Evolutionary conservation across 345 rosid genomes (phyloP).

Genomic region (Draba incana): DNA sequence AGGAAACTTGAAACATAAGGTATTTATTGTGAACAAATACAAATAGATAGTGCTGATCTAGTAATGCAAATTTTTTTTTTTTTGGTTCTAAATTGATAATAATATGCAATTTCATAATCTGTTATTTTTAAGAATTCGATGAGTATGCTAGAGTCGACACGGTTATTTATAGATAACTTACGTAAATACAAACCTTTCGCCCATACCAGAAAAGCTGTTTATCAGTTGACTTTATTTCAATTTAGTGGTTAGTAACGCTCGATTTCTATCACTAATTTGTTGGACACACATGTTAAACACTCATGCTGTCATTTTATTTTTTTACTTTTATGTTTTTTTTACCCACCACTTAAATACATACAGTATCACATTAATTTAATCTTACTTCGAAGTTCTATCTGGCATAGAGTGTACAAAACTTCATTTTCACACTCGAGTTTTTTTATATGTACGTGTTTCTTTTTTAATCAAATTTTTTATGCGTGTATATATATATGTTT

Average conservation of each 20-base stretch:
- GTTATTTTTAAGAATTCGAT: background rate
- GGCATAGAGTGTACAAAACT: constrained; percentile 3
- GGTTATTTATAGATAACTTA: no score
- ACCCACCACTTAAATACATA: constrained; percentile 18
- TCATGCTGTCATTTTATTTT: constrained; percentile 38
- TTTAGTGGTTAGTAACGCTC: constrained; percentile 35
- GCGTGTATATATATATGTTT: no score
- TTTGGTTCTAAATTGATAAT: no score
- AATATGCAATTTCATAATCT: no score
- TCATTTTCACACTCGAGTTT: constrained; percentile 8
- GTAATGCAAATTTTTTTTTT: no score
- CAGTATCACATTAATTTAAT: background rate
- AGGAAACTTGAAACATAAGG: constrained; percentile 18
- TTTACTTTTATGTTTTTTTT: no score
- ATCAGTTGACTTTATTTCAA: background rate
- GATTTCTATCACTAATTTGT: constrained; percentile 15
- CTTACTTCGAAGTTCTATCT: background rate
- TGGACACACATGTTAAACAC: constrained; percentile 39
- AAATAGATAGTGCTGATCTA: background rate
- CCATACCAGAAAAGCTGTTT: no score
- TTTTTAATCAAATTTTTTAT: no score
- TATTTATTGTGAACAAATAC: background rate
- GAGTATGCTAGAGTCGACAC: no score
- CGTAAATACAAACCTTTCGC: no score
- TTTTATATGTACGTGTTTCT: no score